Percentiles rank a stretch among this genome's conserved stretches.
Conservation (phyloP, 1,284 basidiomycete genomes). For the Naganishia liquefaciens region DNA sequence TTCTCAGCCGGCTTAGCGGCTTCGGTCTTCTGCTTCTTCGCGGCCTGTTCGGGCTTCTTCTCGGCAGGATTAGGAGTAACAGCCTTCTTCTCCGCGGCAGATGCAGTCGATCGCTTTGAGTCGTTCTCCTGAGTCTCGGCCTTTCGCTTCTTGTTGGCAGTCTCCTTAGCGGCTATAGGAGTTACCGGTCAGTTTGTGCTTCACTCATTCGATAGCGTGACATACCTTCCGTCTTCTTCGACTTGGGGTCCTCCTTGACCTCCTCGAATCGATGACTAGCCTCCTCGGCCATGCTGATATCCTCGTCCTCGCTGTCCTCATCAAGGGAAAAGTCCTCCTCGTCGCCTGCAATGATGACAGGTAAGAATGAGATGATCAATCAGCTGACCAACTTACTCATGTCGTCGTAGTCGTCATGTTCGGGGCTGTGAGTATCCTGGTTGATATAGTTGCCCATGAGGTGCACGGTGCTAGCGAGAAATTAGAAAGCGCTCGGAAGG, state of each 20-base stretch:
- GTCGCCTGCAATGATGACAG: conserved; percentile 42
- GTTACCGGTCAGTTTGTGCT: conserved; percentile 28
- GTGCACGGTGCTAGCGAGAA: conserved; percentile 66
- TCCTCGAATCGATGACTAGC: conserved; percentile 65
- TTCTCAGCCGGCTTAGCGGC: conserved; percentile 41
- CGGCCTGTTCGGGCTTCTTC: conserved; percentile 44
- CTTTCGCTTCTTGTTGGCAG: conserved; percentile 64
- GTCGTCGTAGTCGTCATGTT: conserved; percentile 46
- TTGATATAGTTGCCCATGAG: conserved; percentile 86
- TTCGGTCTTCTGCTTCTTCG: conserved; percentile 52
- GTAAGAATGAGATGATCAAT: not conserved
- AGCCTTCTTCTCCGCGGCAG: conserved; percentile 63
- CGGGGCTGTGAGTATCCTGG: conserved; percentile 53
- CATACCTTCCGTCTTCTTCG: conserved; percentile 42
- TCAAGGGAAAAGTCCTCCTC: conserved; percentile 58
- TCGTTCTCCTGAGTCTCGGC: conserved; percentile 47
- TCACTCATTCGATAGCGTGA: conserved; percentile 32
- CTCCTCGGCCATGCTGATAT: conserved; percentile 45
- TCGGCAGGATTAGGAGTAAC: conserved; percentile 60
- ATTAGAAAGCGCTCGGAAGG: not conserved
- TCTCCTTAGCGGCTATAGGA: conserved; percentile 54
- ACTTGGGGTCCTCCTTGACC: conserved; percentile 53
- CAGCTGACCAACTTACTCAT: conserved; percentile 21
- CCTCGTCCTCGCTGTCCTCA: conserved; percentile 59
- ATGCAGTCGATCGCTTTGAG: conserved; percentile 44